Evolutionary conservation across 768 basidiomycete genomes (phyloP), one percentile per base, ranked within the genome.

Genomic region (Rhizopogon vesiculosus): DNA sequence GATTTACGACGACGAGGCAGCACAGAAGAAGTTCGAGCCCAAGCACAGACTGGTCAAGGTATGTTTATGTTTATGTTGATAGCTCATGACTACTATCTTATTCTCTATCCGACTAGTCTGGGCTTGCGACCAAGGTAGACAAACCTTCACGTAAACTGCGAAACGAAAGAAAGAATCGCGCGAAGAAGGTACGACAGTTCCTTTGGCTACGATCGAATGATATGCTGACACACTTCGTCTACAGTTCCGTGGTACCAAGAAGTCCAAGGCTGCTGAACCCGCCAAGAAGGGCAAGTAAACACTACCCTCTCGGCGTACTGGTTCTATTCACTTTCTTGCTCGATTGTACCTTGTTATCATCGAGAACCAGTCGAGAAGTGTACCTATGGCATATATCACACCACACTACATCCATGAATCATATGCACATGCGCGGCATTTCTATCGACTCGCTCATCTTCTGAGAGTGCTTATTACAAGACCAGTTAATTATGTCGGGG

Each of bases 121-220:
- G 89, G 51, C 71, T 93, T 46, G 70, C 65, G 35, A 56, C 79
- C 60, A 97, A 98, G 79, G 86, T 88, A 60, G 91, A 93, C 42
- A 93, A 88, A 75, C 78, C 96, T 53, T 93, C 93, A 61, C 89
- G 97, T 69, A 98, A 98, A 75, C 86, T 98, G 75, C 89, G 97
- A 76, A 98, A 98, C 81, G 96, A 98, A 81, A 86, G 97, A 68
- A 99, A 99, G 85, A 99, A 99, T 79, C 87, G 96, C 72, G 84
- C 90, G 60, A 99, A 99, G 90, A 98, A 98, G 87, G 95, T 93
- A 45, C n/a, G 74, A 64, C 50, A 12, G 31, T 28, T 18, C 57
- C 40, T 28, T 19, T 25, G 51, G 25, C 40, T 57, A 41, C 12
- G 22, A 18, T 45, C 15, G 54, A 19, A 29, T 25, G 25, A 41